Evolutionary conservation across 345 rosid genomes (phyloP), one percentile per base, ranked within the genome.

Genomic region (Garcia nutans): DNA sequence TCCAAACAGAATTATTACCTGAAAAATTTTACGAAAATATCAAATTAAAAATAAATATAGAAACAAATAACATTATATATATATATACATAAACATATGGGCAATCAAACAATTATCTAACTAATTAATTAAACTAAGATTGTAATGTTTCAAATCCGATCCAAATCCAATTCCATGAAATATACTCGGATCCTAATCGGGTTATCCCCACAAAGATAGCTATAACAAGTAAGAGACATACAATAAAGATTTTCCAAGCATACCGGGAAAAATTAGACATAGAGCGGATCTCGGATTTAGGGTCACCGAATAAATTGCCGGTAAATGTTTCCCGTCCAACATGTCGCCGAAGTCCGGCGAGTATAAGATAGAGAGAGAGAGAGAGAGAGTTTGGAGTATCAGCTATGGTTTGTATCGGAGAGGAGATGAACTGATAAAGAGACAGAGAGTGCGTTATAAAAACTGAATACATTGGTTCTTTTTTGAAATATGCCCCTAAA

Each of bases 281-380:
- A 10, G 44, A 42, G 20, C 68, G 67, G 87, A 86, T 86, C 86
- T 81, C 68, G 49, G 50, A 50, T 58, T 56, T 52, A 62, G 62
- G 41, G 2, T 62, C 58, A 50, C 71, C 82, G 47, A 65, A 74
- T 45, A n/a, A n/a, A n/a, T n/a, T n/a, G n/a, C n/a, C n/a, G n/a
- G n/a, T n/a, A n/a, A n/a, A n/a, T n/a, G n/a, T n/a, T n/a, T n/a
- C n/a, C n/a, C n/a, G n/a, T n/a, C n/a, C n/a, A 74, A 67, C 74
- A 76, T 77, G 26, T 69, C 70, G 82, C 89, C 92, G 91, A 87
- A 69, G 74, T 69, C 84, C 84, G 88, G 87, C 86, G 50, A 74
- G 79, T 26, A 33, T 75, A 76, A 65, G 62, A 68, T 68, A 73
- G 59, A 75, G 74, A 54, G 57, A 54, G 19, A 50, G n/a, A n/a